Evolutionary conservation across 192 early-diverging fungal genomes (phyloP).

Genomic region (Coemansia furcata): DNA sequence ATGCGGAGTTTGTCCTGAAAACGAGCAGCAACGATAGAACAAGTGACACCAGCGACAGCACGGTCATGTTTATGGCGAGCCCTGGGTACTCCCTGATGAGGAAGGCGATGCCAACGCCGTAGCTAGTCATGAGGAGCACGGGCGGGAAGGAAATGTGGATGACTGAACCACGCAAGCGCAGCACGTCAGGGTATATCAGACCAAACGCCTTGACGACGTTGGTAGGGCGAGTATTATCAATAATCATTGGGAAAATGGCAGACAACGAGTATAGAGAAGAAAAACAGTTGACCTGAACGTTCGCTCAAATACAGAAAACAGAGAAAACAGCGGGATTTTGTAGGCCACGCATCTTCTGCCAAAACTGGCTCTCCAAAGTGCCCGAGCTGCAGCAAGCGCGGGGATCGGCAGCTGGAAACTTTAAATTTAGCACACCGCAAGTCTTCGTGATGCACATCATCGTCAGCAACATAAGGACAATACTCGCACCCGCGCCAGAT

Average conservation of each 20-base stretch:
- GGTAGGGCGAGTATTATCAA: slow-evolving; percentile 25
- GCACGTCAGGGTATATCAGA: slow-evolving; percentile 37
- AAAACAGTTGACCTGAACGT: not conserved
- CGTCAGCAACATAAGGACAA: not conserved
- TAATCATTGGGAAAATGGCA: slow-evolving; percentile 31
- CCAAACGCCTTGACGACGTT: slow-evolving; percentile 36
- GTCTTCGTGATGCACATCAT: slow-evolving; percentile 1
- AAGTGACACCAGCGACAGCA: slow-evolving; percentile 52
- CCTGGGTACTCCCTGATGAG: slow-evolving; percentile 32
- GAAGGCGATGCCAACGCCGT: slow-evolving; percentile 49
- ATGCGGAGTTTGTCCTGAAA: slow-evolving; percentile 60
- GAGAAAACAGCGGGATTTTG: not conserved
- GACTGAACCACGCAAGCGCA: slow-evolving; percentile 52
- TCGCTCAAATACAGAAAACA: not conserved
- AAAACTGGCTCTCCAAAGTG: not conserved
- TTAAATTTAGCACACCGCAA: not conserved
- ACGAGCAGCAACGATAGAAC: slow-evolving; percentile 58
- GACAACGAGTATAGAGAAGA: not conserved
- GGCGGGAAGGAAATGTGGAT: slow-evolving; percentile 40
- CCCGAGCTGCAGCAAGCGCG: not conserved
- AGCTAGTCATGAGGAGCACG: slow-evolving; percentile 43
- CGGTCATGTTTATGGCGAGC: slow-evolving; percentile 28
- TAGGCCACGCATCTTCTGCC: not conserved
- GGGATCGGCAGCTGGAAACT: not conserved
- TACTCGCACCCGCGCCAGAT: not conserved